A percentile compares a stretch with the other conserved stretches of the same genome.
These are phyloP conservation scores for Bipolaris zeicola DNA, from an alignment of 2,329 filamentous ascomycete species.

Conservation along the genomic window DNA sequence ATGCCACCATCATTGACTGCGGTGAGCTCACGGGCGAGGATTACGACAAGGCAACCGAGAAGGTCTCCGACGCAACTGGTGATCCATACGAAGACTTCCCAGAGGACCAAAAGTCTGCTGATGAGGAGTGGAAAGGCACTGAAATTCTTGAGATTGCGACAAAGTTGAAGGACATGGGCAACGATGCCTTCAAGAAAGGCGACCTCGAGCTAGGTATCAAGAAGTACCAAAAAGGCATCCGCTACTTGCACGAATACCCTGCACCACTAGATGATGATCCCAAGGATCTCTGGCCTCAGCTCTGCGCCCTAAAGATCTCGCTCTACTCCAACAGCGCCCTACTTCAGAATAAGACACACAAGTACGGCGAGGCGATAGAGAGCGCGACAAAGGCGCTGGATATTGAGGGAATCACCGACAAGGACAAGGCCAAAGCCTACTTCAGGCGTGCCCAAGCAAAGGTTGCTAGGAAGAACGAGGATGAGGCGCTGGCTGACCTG, in stretches of 20 bases:
- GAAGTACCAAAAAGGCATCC: conserved; percentile 93
- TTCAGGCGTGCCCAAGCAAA: conserved; percentile 82
- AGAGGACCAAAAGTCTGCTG: conserved; percentile 69
- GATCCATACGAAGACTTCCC: conserved; percentile 96
- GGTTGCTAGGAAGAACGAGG: conserved; percentile 80
- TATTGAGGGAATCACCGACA: conserved; percentile 65
- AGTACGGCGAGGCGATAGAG: conserved; percentile 71
- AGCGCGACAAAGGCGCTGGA: conserved; percentile 76
- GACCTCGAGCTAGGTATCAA: conserved; percentile 73
- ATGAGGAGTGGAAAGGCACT: conserved; percentile 66
- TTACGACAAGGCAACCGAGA: conserved; percentile 69
- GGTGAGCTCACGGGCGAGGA: conserved; percentile 79
- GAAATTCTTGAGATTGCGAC: conserved; percentile 78
- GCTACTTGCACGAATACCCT: conserved; percentile 86
- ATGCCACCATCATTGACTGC: conserved; percentile 71
- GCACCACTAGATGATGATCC: conserved; percentile 71
- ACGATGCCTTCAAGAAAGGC: conserved; percentile 84
- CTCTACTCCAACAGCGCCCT: conserved; percentile 90
- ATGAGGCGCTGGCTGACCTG: conserved; percentile 64
- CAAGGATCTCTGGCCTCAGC: conserved; percentile 67
- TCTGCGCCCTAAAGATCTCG: conserved; percentile 78
- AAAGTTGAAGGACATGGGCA: conserved; percentile 90
- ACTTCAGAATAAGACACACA: conserved; percentile 78
- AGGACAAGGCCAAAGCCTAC: conserved; percentile 86
- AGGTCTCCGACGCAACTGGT: conserved; percentile 77